Evolutionary conservation across 2,329 filamentous ascomycete genomes (phyloP).

Genomic region (Fusarium protoensiforme): DNA sequence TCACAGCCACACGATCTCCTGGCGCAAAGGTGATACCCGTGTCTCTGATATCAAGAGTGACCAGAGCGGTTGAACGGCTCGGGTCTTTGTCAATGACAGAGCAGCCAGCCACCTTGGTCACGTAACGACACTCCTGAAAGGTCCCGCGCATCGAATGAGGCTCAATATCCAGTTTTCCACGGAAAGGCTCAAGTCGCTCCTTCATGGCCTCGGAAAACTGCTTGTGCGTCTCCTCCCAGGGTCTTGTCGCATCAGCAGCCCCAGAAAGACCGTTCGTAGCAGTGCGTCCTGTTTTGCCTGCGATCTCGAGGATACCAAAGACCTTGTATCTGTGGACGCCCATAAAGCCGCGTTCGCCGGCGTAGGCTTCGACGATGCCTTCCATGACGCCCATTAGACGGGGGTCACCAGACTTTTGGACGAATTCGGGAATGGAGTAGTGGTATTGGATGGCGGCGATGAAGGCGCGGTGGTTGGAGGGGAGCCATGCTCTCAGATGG

Average conservation of each 20-base stretch:
- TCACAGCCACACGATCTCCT: conserved; percentile 64
- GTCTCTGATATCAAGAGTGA: conserved; percentile 63
- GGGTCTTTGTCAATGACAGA: conserved; percentile 59
- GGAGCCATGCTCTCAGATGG: conserved; percentile 64
- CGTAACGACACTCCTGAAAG: conserved; percentile 65
- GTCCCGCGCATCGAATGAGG: conserved; percentile 65
- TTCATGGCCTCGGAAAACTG: conserved; percentile 38
- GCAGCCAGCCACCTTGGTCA: conserved; percentile 56
- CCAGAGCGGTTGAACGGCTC: conserved; percentile 57
- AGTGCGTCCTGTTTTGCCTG: conserved; percentile 63
- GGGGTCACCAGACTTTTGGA: conserved; percentile 60
- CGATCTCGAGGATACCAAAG: conserved; percentile 65
- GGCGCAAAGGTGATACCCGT: conserved; percentile 65
- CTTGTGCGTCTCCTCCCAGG: conserved; percentile 35
- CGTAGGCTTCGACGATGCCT: conserved; percentile 66
- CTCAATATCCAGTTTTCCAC: conserved; percentile 58
- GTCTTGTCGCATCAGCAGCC: conserved; percentile 47
- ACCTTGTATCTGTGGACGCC: conserved; percentile 68
- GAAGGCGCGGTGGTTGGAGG: conserved; percentile 64
- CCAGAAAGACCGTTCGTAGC: conserved; percentile 64
- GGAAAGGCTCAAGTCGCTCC: conserved; percentile 45
- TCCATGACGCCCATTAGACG: conserved; percentile 64
- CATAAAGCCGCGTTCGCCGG: conserved; percentile 67
- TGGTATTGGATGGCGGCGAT: conserved; percentile 66
- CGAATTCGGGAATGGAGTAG: conserved; percentile 64